Conservation (phyloP, 163 green algal genomes). For the Botryococcus braunii region DNA sequence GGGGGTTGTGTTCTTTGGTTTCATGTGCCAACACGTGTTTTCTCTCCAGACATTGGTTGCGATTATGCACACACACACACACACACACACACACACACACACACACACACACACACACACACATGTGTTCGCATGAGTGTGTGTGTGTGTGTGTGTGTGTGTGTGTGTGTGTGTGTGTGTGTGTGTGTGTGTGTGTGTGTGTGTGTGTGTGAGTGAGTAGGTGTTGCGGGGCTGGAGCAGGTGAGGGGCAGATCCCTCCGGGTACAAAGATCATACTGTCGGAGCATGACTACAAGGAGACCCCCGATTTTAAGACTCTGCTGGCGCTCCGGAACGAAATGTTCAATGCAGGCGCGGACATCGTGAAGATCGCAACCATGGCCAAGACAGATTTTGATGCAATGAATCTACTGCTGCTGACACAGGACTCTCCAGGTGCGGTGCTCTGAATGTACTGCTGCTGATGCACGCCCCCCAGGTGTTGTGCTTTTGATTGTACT, state of each 20-base stretch:
- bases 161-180: too few species aligned
- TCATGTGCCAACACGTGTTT: too few species aligned
- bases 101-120: too few species aligned
- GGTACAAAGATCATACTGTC: conserved; percentile 81
- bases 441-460: too few species aligned
- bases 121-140: too few species aligned
- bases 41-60: neutral
- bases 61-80: neutral
- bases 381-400: conserved; percentile 75
- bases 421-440: conserved; percentile 32
- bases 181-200: neutral
- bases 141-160: too few species aligned
- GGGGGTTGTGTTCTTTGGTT: too few species aligned
- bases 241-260: neutral
- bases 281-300: conserved; percentile 84
- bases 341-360: conserved; percentile 65
- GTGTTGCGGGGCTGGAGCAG: too few species aligned
- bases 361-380: conserved; percentile 92
- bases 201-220: conserved; percentile 12
- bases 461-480: too few species aligned
- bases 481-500: too few species aligned
- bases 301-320: conserved; percentile 58
- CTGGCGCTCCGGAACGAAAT: conserved; percentile 45
- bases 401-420: conserved; percentile 62
- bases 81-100: neutral